Evolutionary conservation across 208 protist species (phyloP).

Genomic region (Leishmania major): DNA sequence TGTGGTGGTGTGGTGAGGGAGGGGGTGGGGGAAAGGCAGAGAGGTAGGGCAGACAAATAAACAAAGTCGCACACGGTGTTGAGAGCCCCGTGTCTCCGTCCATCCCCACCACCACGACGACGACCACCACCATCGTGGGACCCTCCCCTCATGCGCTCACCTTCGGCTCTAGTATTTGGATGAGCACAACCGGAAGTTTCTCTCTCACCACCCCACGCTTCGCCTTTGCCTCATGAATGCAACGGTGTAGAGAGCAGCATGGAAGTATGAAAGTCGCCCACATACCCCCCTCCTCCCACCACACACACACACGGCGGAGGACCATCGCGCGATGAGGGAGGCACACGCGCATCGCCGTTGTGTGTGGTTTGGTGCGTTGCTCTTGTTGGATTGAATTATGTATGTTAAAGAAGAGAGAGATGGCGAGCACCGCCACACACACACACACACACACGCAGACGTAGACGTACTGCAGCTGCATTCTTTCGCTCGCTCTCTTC

Average conservation of each 20-base stretch:
- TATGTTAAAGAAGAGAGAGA: no score
- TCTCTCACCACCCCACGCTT: no score
- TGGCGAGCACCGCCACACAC: background rate
- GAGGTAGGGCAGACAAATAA: background rate
- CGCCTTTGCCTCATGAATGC: no score
- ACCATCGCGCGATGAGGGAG: background rate
- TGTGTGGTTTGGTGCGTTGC: background rate
- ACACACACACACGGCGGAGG: background rate
- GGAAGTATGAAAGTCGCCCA: background rate
- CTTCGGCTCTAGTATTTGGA: no score
- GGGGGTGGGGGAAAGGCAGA: background rate
- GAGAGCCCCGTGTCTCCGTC: background rate
- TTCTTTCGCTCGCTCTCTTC: no score
- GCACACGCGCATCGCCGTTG: background rate
- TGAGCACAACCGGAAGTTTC: no score
- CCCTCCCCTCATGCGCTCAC: background rate
- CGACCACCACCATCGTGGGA: background rate
- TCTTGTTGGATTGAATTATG: no score
- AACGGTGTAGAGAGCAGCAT: no score
- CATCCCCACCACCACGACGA: background rate
- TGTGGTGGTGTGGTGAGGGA: background rate
- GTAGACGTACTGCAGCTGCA: background rate
- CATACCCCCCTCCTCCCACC: no score
- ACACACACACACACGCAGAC: background rate
- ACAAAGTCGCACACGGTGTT: background rate